Conservation (phyloP, 2,329 filamentous ascomycete genomes). For the Diaporthe ilicicola region DNA sequence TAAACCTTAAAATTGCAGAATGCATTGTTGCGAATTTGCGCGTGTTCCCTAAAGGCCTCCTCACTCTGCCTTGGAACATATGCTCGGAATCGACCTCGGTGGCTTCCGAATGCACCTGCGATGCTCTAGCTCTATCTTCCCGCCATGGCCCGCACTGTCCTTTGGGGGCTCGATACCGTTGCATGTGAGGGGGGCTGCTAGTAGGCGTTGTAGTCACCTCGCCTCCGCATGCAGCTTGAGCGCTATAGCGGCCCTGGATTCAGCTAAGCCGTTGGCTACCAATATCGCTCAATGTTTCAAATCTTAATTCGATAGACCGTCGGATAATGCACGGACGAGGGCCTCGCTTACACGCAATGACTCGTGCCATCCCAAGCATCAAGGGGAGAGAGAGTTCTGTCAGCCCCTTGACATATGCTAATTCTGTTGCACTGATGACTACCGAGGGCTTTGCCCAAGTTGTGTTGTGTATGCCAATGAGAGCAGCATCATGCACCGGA, state of each 20-base stretch:
- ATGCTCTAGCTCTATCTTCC: neutral
- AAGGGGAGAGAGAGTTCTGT: neutral
- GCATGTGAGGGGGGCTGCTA: neutral
- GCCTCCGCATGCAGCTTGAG: neutral
- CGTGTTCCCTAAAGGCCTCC: neutral
- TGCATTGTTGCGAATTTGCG: neutral
- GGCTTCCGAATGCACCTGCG: neutral
- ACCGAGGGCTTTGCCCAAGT: neutral
- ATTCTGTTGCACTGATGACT: neutral
- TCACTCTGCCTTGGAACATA: neutral
- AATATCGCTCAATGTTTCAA: neutral
- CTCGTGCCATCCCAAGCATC: slow-evolving; percentile 11
- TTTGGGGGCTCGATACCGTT: neutral
- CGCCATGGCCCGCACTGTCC: slow-evolving; percentile 1
- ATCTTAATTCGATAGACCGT: slow-evolving; percentile 7
- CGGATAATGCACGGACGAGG: slow-evolving; percentile 16
- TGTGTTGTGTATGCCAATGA: neutral
- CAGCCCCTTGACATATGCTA: neutral
- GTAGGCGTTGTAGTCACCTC: neutral
- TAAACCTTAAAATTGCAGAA: neutral
- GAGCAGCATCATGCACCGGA: no score
- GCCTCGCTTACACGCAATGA: neutral
- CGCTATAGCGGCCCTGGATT: neutral
- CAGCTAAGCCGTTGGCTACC: neutral
- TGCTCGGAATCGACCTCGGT: neutral